Base-by-base conservation (phyloP, 2,329 filamentous ascomycete species). In the Sarocladiaceae sp. region DNA sequence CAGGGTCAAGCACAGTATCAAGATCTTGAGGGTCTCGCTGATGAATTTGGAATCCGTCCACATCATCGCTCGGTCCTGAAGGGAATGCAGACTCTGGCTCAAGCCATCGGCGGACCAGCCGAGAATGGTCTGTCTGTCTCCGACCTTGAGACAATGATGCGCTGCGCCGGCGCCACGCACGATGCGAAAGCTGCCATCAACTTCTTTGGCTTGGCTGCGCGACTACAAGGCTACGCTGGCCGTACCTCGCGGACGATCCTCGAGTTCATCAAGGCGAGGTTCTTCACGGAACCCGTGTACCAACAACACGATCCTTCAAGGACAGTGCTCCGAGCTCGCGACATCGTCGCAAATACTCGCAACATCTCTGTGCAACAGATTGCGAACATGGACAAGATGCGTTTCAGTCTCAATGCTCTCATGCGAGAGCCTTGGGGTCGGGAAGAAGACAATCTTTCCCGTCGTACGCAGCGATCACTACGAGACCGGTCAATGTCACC, bases 231-330 rank as follows among this genome's bases (percentile, higher is more conserved):
- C 15, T 56, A 54, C 45, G 35, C 50, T 1, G 58, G 56, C 47
- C 59, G 66, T 20, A 60, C 58, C 2, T 27, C 33, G 13, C 33
- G 44, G 13, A 54, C 59, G 2, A 57, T 61, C 3, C 73, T 68
- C 57, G 74, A 76, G 48, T 76, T 68, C 49, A 51, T 74, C 49
- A 67, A 66, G 47, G 66, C 70, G 3, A 65, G 70, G 1, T 77
- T 70, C 51, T 52, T 73, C 37, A 64, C 66, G 0, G 65, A 73
- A 16, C 62, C 67, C 1, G 43, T 68, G 0, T 76, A 75, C 54
- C 65, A 67, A 23, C 67, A 73, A 40, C 67, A 67, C 29, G 66
- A 74, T 46, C 64, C 67, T 37, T 48, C 58, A 1, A 58, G 63
- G 3, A 59, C 70, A 20, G 62, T 65, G 16, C 53, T 70, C 27